Conservation (phyloP, 1,284 basidiomycete species). For the Trametes pubescens region DNA sequence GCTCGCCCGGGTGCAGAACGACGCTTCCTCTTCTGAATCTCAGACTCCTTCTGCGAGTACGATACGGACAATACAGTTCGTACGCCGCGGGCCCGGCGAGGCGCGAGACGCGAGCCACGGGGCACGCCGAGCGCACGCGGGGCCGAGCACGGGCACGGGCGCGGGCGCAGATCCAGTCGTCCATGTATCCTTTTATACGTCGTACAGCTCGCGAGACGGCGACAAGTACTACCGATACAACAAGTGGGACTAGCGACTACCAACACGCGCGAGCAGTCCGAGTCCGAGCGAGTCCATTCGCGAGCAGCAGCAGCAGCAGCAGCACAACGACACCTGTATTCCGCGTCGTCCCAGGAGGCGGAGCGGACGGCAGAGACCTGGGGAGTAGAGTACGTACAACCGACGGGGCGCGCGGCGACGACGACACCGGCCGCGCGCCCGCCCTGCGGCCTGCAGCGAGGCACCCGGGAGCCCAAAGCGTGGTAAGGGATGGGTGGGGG, state of each 20-base stretch:
- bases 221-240: slow-evolving; percentile 2
- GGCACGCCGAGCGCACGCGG: not conserved
- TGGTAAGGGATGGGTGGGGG: not conserved
- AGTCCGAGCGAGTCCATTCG: not conserved
- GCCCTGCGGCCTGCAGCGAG: slow-evolving; percentile 1
- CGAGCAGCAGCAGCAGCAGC: not conserved
- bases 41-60: too few relatives aligned
- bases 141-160: not conserved
- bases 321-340: slow-evolving; percentile 11
- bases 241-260: not conserved
- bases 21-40: not conserved
- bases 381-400: not conserved
- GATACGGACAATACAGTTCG: not conserved
- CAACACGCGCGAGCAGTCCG: not conserved
- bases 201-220: slow-evolving; percentile 7
- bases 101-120: too few relatives aligned
- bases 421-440: not conserved
- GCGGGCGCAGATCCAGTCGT: not conserved
- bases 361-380: not conserved
- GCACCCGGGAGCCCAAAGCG: not conserved
- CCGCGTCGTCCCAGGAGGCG: too few relatives aligned
- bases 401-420: too few relatives aligned
- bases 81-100: not conserved
- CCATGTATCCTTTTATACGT: slow-evolving; percentile 7
- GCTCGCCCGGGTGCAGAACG: not conserved